Evolutionary conservation across 1,284 basidiomycete species (phyloP), one percentile per base, ranked within the genome.

Genomic region (Schizophyllum amplum): DNA sequence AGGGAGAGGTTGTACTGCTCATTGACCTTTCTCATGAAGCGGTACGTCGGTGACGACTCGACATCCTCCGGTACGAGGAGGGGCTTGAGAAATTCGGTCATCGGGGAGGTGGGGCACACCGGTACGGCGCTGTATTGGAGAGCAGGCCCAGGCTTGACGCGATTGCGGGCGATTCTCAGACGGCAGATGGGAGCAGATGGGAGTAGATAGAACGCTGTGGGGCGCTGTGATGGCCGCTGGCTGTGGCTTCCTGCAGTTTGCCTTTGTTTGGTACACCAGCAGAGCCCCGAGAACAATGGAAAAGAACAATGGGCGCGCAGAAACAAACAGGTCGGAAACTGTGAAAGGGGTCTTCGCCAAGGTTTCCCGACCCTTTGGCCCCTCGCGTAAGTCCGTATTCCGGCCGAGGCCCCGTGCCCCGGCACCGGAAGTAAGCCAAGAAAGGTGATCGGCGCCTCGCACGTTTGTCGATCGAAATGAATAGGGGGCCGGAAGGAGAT

Each of bases 21-120:
- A 67, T 90, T 91, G 63, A 88, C 73, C 58, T 70, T 73, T 58
- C 74, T 62, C 26, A 83, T 76, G 70, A 92, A 86, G 21, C 70
- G 75, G 61, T 78, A 75, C 13, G 82, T 80, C 20, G 82, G 75
- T 22, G 87, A 78, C 5, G 69, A 60, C 24, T 76, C 68, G 21
- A 78, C 72, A 60, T 75, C 69, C n/a, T 65, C 49, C 13, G 87
- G 86, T 24, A 65, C 64, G 69, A 80, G 84, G 27, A 88, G 76
- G 55, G 68, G 71, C 20, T 54, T 51, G 33, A 17, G 25, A 51
- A 57, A 27, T 25, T 21, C 26, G 24, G 22, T 20, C 48, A 24
- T 21, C 24, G 48, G 48, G n/a, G 13, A 50, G 48, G 9, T 11
- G 21, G 15, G 54, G 17, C 17, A 17, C 11, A 17, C 33, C 17